Evolutionary conservation across 1,139 yeast species (phyloP).

Genomic region (Saccharomyces pastorianus): DNA sequence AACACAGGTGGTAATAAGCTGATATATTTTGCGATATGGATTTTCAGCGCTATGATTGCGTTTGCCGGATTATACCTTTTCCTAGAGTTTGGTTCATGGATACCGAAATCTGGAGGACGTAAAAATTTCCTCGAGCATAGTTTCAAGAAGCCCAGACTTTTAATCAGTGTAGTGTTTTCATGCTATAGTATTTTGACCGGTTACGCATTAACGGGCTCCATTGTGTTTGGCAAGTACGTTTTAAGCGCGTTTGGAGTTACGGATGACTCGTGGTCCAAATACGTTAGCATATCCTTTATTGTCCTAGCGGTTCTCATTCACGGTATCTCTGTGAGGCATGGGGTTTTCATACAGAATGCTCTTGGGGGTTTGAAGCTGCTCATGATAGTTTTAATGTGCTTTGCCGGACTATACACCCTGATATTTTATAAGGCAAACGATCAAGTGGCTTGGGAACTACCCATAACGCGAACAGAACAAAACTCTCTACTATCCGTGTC

Average conservation of each 20-base stretch:
- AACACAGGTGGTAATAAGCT: conserved; percentile 62
- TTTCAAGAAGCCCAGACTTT: conserved; percentile 49
- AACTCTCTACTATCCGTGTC: conserved; percentile 35
- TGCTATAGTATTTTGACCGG: conserved; percentile 56
- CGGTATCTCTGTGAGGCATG: conserved; percentile 46
- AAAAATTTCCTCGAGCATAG: conserved; percentile 63
- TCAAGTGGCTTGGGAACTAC: conserved; percentile 6
- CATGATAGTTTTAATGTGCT: conserved; percentile 41
- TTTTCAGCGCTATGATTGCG: conserved; percentile 50
- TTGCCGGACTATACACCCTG: conserved; percentile 45
- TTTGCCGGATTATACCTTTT: conserved; percentile 60
- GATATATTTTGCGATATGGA: conserved; percentile 55
- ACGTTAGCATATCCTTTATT: conserved; percentile 40
- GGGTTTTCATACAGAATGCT: conserved; percentile 47
- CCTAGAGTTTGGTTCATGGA: conserved; percentile 58
- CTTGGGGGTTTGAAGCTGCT: conserved; percentile 49
- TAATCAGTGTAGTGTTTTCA: conserved; percentile 53
- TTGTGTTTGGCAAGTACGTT: conserved; percentile 64
- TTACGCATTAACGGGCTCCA: conserved; percentile 53
- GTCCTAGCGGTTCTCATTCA: conserved; percentile 42
- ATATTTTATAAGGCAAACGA: conserved; percentile 30
- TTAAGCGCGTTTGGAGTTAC: conserved; percentile 43
- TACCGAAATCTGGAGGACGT: conserved; percentile 69
- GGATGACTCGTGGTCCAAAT: conserved; percentile 35
- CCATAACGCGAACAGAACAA: conserved; percentile 22